phyloP scores from a whole-genome alignment of 2,329 filamentous ascomycete species.

The Cryphonectria parasitica region DNA sequence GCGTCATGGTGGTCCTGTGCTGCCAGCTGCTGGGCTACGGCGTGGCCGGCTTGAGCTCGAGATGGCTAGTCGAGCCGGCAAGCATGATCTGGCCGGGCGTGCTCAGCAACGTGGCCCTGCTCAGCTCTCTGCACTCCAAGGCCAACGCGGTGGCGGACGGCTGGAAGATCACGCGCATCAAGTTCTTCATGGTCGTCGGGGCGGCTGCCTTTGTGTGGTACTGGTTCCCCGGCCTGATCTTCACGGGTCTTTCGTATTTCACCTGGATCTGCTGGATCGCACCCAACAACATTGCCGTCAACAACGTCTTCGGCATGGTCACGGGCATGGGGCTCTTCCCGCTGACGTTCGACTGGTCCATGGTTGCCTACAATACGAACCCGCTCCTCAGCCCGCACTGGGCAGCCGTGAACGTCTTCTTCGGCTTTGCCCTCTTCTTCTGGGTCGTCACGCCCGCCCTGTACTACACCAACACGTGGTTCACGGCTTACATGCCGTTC shows the following conservation, averaged over 20 bases:
- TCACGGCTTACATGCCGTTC: conserved; percentile 56
- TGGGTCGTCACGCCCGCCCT: conserved; percentile 51
- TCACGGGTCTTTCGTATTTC: conserved; percentile 64
- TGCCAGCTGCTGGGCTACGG: conserved; percentile 46
- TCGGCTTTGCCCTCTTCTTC: conserved; percentile 48
- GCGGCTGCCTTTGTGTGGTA: conserved; percentile 57
- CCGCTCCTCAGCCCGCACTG: conserved; percentile 47
- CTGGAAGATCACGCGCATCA: conserved; percentile 44
- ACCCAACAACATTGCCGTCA: conserved; percentile 63
- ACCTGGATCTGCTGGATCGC: conserved; percentile 66
- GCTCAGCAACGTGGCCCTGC: conserved; percentile 43
- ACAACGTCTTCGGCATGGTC: conserved; percentile 67
- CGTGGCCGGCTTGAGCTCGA: conserved; percentile 42
- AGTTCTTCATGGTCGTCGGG: conserved; percentile 43
- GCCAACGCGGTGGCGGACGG: conserved; percentile 42
- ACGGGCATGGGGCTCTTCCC: conserved; percentile 65
- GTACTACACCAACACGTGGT: conserved; percentile 55
- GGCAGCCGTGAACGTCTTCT: conserved; percentile 52
- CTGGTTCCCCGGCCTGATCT: conserved; percentile 66
- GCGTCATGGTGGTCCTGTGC: conserved; percentile 43
- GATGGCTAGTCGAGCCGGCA: conserved; percentile 44
- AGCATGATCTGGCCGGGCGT: conserved; percentile 45
- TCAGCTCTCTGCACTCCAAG: conserved; percentile 43
- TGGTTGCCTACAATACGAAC: conserved; percentile 44
- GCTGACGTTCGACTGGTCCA: conserved; percentile 69